These are phyloP conservation scores for Crithidia thermophila DNA, from an alignment of 208 protist genomes.

Conservation along the genomic window DNA sequence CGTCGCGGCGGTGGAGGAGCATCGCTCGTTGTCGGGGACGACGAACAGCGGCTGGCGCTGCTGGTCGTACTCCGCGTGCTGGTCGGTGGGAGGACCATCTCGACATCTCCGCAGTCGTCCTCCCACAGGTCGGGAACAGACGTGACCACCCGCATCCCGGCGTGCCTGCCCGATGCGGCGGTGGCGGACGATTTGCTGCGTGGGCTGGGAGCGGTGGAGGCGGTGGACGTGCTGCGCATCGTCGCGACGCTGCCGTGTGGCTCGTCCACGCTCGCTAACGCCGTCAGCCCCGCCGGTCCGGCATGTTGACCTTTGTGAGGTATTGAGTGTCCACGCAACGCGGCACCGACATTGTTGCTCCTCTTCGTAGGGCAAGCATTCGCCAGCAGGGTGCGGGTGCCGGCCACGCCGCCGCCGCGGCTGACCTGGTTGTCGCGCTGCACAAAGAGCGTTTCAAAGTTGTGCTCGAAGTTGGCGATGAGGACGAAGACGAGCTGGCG, in stretches of 20 bases:
- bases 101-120: not conserved
- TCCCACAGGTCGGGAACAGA: slow-evolving; percentile 9
- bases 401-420: slow-evolving; percentile 9
- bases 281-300: too few species aligned
- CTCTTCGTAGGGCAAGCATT: too few species aligned
- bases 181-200: not conserved
- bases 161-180: not conserved
- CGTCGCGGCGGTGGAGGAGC: not conserved
- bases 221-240: not conserved
- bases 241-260: not conserved
- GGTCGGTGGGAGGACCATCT: not conserved
- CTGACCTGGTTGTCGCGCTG: slow-evolving; percentile 18
- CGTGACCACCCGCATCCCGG: not conserved
- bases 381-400: not conserved
- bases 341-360: too few species aligned
- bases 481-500: slow-evolving; percentile 77
- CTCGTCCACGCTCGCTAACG: too few species aligned
- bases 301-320: too few species aligned
- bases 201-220: not conserved
- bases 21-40: not conserved
- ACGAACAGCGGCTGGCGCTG: not conserved
- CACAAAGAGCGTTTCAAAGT: slow-evolving; percentile 30
- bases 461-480: slow-evolving; percentile 66
- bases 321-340: too few species aligned
- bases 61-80: not conserved